Base-by-base conservation (phyloP, 257 asterid species). In the Rhazya stricta region DNA sequence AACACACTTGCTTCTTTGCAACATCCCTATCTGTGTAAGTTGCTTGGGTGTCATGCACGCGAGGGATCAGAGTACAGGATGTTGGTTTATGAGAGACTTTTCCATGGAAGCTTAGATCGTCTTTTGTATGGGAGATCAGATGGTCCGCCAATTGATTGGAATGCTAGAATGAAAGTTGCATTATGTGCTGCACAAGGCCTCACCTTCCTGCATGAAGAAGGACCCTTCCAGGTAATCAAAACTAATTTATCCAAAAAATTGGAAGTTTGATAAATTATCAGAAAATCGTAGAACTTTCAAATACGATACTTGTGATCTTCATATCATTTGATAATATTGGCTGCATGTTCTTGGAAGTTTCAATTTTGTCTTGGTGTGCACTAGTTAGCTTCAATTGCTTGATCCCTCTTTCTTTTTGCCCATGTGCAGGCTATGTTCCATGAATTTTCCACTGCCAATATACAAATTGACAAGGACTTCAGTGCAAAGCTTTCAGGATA, bases 141-240 rank as follows among this genome's bases (percentile, higher is more conserved):
- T 73, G 97, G 97, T 73, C 97, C 98, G 19, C 98, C 98, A 9
- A 83, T 90, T 39, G 98, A 93, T 82, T 93, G 98, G 98, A 93
- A 90, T 84, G 85, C 92, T 79, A 86, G 98, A 79, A 91, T 87
- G 91, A 93, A 91, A 84, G 94, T 90, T 74, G 96, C 96, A 73
- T 81, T 84, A 32, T 91, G 96, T 83, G 97, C 98, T 74, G 96
- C 98, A 16, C 98, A 85, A 80, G 97, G 96, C 79, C 87, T 93
- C n/a, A 93, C 98, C 13, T 93, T 93, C 83, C 84, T 93, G 77
- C 97, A 93, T 16, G 98, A 93, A 83, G 98, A 93, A 86, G 98
- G 98, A 41, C 98, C 98, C 69, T 93, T 93, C 82, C 98, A 93
- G 96, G 97, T 92, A 78, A 69, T 46, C 29, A 48, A 34, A n/a